Conservation (phyloP, 257 asterid genomes). For the Capsicum chinense region DNA sequence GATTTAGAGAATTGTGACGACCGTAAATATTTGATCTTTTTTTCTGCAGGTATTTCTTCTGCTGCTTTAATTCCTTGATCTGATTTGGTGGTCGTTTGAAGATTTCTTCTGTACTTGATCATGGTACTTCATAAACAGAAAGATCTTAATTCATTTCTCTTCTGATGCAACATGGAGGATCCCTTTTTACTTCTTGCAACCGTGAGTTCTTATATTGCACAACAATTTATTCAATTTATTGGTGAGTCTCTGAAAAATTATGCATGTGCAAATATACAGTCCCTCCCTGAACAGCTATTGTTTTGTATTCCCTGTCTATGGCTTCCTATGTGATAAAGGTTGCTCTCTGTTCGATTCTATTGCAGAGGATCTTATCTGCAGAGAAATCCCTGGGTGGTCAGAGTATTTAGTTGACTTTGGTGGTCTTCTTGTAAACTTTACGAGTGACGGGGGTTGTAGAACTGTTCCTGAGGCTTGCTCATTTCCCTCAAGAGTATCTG, state of each 20-base stretch:
- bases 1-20: not conserved
- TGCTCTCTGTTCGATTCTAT: constrained; percentile 29
- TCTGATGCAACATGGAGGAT: constrained; percentile 60
- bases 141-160: constrained; percentile 37
- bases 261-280: not conserved
- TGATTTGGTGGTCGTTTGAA: constrained; percentile 28
- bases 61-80: constrained; percentile 13
- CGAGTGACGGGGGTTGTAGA: constrained; percentile 34
- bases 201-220: constrained; percentile 61
- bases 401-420: constrained; percentile 48
- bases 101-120: constrained; percentile 39
- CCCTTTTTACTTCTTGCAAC: constrained; percentile 66
- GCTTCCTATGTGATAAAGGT: constrained; percentile 28
- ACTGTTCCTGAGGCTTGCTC: constrained; percentile 44
- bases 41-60: not conserved
- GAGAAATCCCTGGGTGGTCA: constrained; percentile 55
- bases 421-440: constrained; percentile 42
- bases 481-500: constrained; percentile 48
- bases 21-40: not conserved
- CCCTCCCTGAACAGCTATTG: not conserved
- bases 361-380: constrained; percentile 67
- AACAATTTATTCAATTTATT: constrained; percentile 55
- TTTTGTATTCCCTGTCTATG: constrained; percentile 28
- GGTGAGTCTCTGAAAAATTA: constrained; percentile 47
- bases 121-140: constrained; percentile 34